Base-by-base conservation (phyloP, 306 rosid genomes). In the Cicer cuneatum region DNA sequence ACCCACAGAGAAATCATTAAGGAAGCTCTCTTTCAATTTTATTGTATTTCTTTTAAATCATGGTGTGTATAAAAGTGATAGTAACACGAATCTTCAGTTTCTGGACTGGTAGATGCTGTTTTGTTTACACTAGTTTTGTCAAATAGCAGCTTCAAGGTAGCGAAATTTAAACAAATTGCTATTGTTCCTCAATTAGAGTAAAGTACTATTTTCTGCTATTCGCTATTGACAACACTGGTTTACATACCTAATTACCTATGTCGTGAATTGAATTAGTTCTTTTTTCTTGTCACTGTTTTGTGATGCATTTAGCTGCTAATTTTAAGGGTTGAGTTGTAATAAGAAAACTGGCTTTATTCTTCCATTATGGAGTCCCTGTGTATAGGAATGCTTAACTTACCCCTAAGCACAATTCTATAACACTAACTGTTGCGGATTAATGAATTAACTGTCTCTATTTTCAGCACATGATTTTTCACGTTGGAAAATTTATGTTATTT, bases 401-500 rank as follows among this genome's bases (percentile, higher is more conserved):
- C 41, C 3, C 16, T n/a, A 8, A 42, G 64, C 24, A 45, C 65
- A 42, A 52, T 77, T 82, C 6, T 47, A 14, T 24, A 46, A 62
- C 39, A 15, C 43, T 46, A 62, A 46, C 54, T 63, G 45, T 52
- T 74, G 60, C 43, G 48, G 56, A 68, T 70, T 70, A 39, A 78
- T 62, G 43, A 29, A 51, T 69, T 46, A 56, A 53, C 71, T 65
- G 33, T 48, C 69, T 11, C 8, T 24, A 13, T 13, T n/a, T 8
- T 6, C 56, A 46, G 65, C 70, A 45, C 41, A 15, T 53, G 10
- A 56, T 46, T 45, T 56, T 69, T 47, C 15, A n/a, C 52, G 62
- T 53, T 56, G 47, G 45, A 13, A 56, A 82, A 35, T 2, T 9
- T 72, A 4, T 71, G 11, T 35, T 62, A 13, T 65, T 57, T 74